These are phyloP conservation scores for Geotrichum histeridarum DNA, from an alignment of 1,139 yeast species.

Conservation along the genomic window DNA sequence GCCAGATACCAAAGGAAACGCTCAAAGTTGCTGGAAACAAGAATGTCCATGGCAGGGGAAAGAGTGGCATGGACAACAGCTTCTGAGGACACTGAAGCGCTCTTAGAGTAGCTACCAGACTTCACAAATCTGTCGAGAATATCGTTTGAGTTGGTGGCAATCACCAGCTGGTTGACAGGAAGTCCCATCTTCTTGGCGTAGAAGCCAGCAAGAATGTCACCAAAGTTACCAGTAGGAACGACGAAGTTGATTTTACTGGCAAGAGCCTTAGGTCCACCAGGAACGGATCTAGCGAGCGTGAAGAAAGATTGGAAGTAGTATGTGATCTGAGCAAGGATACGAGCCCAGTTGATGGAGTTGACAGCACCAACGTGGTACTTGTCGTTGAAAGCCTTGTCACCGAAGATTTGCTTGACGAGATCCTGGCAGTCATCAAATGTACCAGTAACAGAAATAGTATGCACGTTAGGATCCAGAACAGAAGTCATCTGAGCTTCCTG, in stretches of 20 bases:
- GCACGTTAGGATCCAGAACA: constrained; percentile 89
- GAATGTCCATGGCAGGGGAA: constrained; percentile 98
- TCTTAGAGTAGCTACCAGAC: constrained; percentile 69
- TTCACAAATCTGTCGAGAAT: constrained; percentile 88
- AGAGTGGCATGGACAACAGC: constrained; percentile 78
- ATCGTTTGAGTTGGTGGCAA: constrained; percentile 94
- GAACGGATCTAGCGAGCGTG: constrained; percentile 46
- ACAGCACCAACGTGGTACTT: constrained; percentile 96
- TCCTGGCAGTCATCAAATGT: constrained; percentile 98
- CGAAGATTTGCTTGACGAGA: constrained; percentile 86
- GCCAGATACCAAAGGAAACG: constrained; percentile 92
- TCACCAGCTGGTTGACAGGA: constrained; percentile 77
- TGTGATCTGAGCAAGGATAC: constrained; percentile 95
- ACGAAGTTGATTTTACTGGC: constrained; percentile 58
- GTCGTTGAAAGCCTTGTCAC: constrained; percentile 78
- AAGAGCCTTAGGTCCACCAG: constrained; percentile 34
- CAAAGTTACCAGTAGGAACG: constrained; percentile 97
- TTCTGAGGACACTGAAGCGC: constrained; percentile 40
- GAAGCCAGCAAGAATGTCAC: constrained; percentile 95
- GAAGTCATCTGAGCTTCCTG: constrained; percentile 99
- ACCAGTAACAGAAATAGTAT: constrained; percentile 89
- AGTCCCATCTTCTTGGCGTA: constrained; percentile 94
- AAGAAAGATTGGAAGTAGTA: constrained; percentile 91
- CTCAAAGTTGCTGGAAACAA: constrained; percentile 91
- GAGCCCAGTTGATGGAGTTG: constrained; percentile 97